Base-by-base conservation (phyloP, 148 eudicot species). In the Rheum nobile region DNA sequence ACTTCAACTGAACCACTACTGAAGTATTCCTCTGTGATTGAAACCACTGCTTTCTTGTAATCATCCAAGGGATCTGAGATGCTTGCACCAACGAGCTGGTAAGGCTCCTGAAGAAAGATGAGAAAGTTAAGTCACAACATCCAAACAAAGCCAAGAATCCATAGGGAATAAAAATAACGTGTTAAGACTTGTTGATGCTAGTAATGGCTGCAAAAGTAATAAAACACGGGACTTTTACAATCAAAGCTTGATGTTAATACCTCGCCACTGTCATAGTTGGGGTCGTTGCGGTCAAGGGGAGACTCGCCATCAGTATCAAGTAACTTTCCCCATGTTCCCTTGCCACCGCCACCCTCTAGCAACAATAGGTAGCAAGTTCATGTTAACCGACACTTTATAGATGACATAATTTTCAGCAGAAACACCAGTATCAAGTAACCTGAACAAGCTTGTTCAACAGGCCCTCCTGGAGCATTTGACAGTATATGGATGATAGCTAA, bases 211-310 rank as follows among this genome's bases (percentile, higher is more conserved):
- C 26, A 61, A 12, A 12, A 28, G 67, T 17, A 28, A 14, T 14
- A 61, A 12, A 13, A 29, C 19, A 13, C 4, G 37, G n/a, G 67
- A 29, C 6, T 61, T 65, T 6, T 61, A 61, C 38, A 32, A 26
- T 65, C 41, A 32, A 32, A 43, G 6, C 10, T 9, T 41, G 7
- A 26, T 38, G 50, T 17, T 71, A 72, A 74, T 82, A 91, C 98
- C 98, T 94, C 98, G 47, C 86, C 96, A 73, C 98, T 91, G 71
- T 94, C 97, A 57, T 94, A 94, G 85, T 91, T 94, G 0, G 98
- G 98, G 85, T 94, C 98, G 71, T 94, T 94, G 43, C 85, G 86
- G 72, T 94, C 98, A 71, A 94, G 81, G 72, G 77, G 88, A 47
- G 85, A 71, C 50, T 89, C 93, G 77, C 84, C 84, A 73, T 86